A percentile compares a stretch with the other conserved stretches of the same genome.
Conservation (phyloP, 441 rosid species). For the Pelargonium citronellum region DNA sequence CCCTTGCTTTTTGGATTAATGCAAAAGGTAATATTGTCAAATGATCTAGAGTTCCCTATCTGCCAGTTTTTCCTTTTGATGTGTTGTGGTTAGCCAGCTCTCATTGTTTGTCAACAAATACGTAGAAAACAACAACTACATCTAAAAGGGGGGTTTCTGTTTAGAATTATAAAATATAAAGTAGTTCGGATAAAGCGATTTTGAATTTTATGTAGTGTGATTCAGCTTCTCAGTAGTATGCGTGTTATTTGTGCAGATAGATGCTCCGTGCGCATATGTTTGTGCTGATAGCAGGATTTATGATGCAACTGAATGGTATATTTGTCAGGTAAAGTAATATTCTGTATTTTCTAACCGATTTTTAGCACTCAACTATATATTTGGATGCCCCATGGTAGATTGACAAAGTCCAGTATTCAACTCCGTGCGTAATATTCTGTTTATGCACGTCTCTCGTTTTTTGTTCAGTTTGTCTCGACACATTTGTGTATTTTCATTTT, state of each 20-base stretch:
- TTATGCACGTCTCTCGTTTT: no score
- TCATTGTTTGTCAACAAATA: constrained; percentile 9
- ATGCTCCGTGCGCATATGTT: constrained; percentile 70
- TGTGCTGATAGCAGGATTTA: constrained; percentile 88
- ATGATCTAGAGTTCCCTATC: neutral
- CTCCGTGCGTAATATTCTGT: no score
- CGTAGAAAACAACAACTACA: neutral
- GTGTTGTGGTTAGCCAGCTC: constrained; percentile 5
- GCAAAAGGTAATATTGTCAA: constrained; percentile 54
- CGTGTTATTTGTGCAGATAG: constrained; percentile 46
- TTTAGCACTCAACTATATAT: no score
- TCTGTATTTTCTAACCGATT: neutral
- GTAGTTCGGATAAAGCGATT: neutral
- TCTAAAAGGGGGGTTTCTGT: neutral
- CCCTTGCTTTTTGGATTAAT: constrained; percentile 69
- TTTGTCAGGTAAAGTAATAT: constrained; percentile 66
- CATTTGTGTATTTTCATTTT: no score
- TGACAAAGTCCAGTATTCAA: no score
- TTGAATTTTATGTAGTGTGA: neutral
- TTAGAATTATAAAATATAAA: neutral
- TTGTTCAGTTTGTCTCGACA: no score
- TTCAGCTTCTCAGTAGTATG: constrained; percentile 9
- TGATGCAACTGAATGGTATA: constrained; percentile 89
- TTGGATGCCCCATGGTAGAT: no score
- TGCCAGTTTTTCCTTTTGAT: neutral